Conservation (phyloP, 208 protist species). For the Acanthamoeba comandoni region DNA sequence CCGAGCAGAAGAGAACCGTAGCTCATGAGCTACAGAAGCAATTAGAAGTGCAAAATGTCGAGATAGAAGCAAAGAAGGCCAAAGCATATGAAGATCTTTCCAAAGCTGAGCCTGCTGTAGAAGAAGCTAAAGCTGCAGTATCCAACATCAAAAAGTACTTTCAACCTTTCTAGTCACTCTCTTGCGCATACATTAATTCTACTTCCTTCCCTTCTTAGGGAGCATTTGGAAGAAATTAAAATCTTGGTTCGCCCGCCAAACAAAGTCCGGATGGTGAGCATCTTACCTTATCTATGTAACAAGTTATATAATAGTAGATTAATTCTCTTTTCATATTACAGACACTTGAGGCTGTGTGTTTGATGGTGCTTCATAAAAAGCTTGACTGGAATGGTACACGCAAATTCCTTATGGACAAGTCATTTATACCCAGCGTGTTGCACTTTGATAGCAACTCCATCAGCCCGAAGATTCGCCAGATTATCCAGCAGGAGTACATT, state of each 20-base stretch:
- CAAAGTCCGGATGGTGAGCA: slow-evolving; percentile 93
- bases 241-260: slow-evolving; percentile 95
- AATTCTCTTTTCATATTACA: background rate
- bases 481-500: slow-evolving; percentile 91
- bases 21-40: slow-evolving; percentile 88
- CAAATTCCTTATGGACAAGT: slow-evolving; percentile 63
- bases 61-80: slow-evolving; percentile 90
- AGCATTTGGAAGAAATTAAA: slow-evolving; percentile 97
- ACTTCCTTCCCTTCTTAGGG: slow-evolving; percentile 19
- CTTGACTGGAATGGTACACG: slow-evolving; percentile 71
- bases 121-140: slow-evolving; percentile 92
- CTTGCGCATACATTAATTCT: background rate
- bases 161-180: background rate
- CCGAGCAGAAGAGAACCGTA: slow-evolving; percentile 90
- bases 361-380: slow-evolving; percentile 80
- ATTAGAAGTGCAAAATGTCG: slow-evolving; percentile 85
- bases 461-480: slow-evolving; percentile 50
- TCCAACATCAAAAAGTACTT: slow-evolving; percentile 91
- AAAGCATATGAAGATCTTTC: slow-evolving; percentile 94
- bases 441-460: slow-evolving; percentile 94
- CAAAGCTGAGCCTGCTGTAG: slow-evolving; percentile 95
- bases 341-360: slow-evolving; percentile 84
- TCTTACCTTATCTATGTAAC: background rate
- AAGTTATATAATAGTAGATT: background rate
- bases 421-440: slow-evolving; percentile 89